Percentiles rank a stretch among this genome's conserved stretches.
These are phyloP conservation scores for Magnaporthales sp. DNA, from an alignment of 2,329 filamentous ascomycete genomes.

Conservation along the genomic window DNA sequence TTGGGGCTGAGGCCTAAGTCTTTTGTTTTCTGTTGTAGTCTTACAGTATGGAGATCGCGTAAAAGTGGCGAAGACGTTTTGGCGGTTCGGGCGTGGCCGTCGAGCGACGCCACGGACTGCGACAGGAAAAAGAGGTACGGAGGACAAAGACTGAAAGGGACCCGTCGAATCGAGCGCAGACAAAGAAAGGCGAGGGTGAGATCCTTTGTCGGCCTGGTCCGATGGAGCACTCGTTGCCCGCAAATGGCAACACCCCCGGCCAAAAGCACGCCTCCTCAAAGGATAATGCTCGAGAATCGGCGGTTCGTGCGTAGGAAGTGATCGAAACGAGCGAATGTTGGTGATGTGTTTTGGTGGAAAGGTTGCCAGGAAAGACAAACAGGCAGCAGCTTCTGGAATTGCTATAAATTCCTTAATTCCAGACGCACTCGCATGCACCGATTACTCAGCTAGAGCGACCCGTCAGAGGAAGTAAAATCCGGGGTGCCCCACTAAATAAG, in stretches of 20 bases:
- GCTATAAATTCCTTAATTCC: not conserved
- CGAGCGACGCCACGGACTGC: constrained; percentile 5
- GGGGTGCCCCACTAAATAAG: not conserved
- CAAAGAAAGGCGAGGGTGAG: not conserved
- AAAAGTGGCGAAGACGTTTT: constrained; percentile 68
- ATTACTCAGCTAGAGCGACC: not conserved
- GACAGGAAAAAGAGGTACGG: not conserved
- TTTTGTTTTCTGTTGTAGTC: constrained; percentile 26
- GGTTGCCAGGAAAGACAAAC: not conserved
- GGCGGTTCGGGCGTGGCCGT: constrained; percentile 30
- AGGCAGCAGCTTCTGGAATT: not conserved
- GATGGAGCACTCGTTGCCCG: not conserved
- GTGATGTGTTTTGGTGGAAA: not conserved
- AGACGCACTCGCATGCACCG: not conserved
- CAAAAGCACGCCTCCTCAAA: not conserved
- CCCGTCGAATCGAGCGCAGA: not conserved
- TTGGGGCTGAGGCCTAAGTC: constrained; percentile 6
- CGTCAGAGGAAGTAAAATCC: not conserved
- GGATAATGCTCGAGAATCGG: not conserved
- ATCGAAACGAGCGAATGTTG: not conserved
- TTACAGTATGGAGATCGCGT: constrained; percentile 43
- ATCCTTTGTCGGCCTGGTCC: not conserved
- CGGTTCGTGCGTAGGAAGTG: not conserved
- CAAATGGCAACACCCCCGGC: not conserved
- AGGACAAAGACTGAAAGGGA: not conserved